Conservation (phyloP, 768 basidiomycete genomes). For the Grammothele lineata region DNA sequence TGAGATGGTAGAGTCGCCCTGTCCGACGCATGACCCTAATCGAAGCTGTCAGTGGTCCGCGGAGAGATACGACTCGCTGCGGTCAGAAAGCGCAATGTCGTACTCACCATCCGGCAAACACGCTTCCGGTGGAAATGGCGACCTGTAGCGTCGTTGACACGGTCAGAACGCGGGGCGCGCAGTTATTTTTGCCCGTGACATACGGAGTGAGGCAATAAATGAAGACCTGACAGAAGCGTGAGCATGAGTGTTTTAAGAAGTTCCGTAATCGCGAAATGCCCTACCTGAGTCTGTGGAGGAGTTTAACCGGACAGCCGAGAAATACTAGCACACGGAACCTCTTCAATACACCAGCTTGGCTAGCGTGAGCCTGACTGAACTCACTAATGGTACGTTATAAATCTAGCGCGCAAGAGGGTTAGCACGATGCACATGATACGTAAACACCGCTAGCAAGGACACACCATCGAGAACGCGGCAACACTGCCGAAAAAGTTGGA, state of each 20-base stretch:
- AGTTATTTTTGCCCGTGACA: slow-evolving; percentile 2
- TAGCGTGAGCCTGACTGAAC: slow-evolving; percentile 16
- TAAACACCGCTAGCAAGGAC: slow-evolving; percentile 18
- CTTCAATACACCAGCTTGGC: no score
- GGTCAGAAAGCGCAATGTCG: slow-evolving; percentile 3
- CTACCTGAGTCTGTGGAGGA: slow-evolving; percentile 69
- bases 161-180: slow-evolving; percentile 1
- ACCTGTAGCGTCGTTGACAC: slow-evolving; percentile 38
- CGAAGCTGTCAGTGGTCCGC: slow-evolving; percentile 10
- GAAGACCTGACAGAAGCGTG: slow-evolving; percentile 50
- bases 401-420: slow-evolving; percentile 38
- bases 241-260: not conserved
- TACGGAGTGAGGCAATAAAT: slow-evolving; percentile 89
- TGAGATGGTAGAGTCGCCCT: slow-evolving; percentile 79
- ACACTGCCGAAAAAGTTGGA: slow-evolving; percentile 76
- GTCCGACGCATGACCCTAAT: slow-evolving; percentile 80
- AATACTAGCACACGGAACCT: slow-evolving; percentile 57
- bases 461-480: slow-evolving; percentile 75
- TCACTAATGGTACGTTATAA: slow-evolving; percentile 80
- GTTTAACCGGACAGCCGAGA: slow-evolving; percentile 71
- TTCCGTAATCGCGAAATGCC: slow-evolving; percentile 14
- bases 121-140: slow-evolving; percentile 78
- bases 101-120: slow-evolving; percentile 77
- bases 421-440: not conserved
- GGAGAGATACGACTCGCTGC: slow-evolving; percentile 1